Base-by-base conservation (phyloP, 1,284 basidiomycete species). In the Entoloma clypeatum region DNA sequence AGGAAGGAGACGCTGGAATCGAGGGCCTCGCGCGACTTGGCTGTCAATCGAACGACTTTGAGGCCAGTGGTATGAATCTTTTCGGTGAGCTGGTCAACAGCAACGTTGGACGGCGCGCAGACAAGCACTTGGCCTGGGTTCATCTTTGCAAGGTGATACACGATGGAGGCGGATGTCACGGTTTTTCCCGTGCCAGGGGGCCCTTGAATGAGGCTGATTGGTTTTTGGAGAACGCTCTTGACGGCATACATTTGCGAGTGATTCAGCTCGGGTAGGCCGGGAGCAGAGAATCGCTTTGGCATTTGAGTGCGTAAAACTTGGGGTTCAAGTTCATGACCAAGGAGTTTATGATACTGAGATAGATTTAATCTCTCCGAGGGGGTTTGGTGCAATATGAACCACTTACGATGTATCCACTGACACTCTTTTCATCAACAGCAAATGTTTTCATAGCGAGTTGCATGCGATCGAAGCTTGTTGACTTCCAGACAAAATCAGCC, bases 211-310 rank as follows among this genome's bases (percentile, higher is more conserved):
- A 99, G 75, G 58, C 90, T 93, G 44, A 99, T 78, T n/a, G 95
- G 96, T 64, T 97, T 98, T 64, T 99, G 94, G 13, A 99, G 71
- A 3, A 99, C 96, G 50, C 90, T 92, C 71, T 98, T 99, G 60
- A 99, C 96, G 1, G 96, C 96, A 62, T 90, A 94, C 86, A 99
- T 97, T 62, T 99, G 96, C 25, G 94, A 97, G 61, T 98, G 94
- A 58, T 99, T 99, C 55, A 99, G 83, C 63, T 99, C 96, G 3
- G 96, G 96, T 30, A 99, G 81, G 27, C 93, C 92, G 3, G 95
- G 95, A 0, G 95, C 96, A 2, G 94, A 96, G 64, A 99, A 97
- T 14, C 89, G 80, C 62, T 94, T 95, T 2, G 92, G 92, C 93
- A 99, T 97, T 62, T 94, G 88, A 1, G 86, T 89, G 29, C 84